A percentile compares a stretch with the other conserved stretches of the same genome.
Evolutionary conservation across 1,139 yeast species (phyloP).

Genomic region (Eremothecium cymbalariae): DNA sequence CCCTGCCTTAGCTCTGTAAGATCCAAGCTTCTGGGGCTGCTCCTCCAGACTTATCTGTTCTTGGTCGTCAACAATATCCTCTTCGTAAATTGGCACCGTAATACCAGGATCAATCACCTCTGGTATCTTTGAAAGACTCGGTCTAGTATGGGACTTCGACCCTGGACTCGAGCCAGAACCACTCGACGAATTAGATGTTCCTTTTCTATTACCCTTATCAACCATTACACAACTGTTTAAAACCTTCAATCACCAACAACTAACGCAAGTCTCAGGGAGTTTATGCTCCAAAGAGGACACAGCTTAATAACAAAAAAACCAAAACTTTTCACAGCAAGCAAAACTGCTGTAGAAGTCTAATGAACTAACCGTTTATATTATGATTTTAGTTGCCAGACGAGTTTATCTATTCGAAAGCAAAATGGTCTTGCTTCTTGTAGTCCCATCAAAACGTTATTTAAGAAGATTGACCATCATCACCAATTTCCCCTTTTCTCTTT

Average conservation of each 20-base stretch:
- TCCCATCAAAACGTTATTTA: neutral
- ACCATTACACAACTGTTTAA: too few relatives aligned
- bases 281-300: too few relatives aligned
- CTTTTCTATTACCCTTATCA: constrained; percentile 2
- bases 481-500: constrained; percentile 4
- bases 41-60: constrained; percentile 7
- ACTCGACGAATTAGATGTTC: neutral
- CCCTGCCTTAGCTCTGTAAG: constrained; percentile 29
- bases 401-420: too few relatives aligned
- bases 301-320: too few relatives aligned
- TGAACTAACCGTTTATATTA: too few relatives aligned
- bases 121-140: constrained; percentile 22
- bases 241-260: too few relatives aligned
- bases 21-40: constrained; percentile 27
- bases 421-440: too few relatives aligned
- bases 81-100: constrained; percentile 31
- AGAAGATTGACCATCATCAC: constrained; percentile 2
- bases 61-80: constrained; percentile 13
- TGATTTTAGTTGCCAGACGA: too few relatives aligned
- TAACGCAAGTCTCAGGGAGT: too few relatives aligned
- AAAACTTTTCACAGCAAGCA: too few relatives aligned
- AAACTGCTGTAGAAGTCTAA: too few relatives aligned
- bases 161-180: constrained; percentile 1
- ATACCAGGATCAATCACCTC: constrained; percentile 31
- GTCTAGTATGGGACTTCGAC: constrained; percentile 4